These are phyloP conservation scores for Allium sativum DNA, from an alignment of 106 monocot genomes.

Conservation along the genomic window DNA sequence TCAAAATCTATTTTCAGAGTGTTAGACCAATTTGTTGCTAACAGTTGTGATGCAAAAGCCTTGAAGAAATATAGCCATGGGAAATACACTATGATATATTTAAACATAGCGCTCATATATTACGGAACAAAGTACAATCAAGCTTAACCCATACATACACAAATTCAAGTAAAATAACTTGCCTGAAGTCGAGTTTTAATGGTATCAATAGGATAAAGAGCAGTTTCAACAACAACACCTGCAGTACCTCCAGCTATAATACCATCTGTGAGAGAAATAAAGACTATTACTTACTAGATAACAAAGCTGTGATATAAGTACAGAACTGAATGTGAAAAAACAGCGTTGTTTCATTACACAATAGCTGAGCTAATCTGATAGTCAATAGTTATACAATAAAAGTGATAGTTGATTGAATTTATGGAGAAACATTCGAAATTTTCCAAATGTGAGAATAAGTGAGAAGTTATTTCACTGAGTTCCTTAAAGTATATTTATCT, in stretches of 20 bases:
- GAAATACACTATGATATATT: too few relatives aligned
- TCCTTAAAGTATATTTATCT: too few relatives aligned
- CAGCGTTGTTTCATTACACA: not conserved
- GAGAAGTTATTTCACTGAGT: not conserved
- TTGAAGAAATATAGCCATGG: too few relatives aligned
- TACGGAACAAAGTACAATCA: too few relatives aligned
- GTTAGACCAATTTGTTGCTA: too few relatives aligned
- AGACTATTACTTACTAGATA: not conserved
- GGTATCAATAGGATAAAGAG: slow-evolving; percentile 90
- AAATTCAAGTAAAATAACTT: slow-evolving; percentile 1
- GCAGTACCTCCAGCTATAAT: slow-evolving; percentile 86
- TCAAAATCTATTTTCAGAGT: too few relatives aligned
- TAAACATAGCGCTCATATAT: too few relatives aligned
- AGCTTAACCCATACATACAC: too few relatives aligned
- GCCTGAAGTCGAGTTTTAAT: slow-evolving; percentile 98
- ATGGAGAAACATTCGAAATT: not conserved
- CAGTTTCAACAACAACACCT: slow-evolving; percentile 92
- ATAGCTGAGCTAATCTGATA: not conserved
- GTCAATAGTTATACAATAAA: not conserved
- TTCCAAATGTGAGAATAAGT: not conserved
- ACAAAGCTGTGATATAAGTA: not conserved
- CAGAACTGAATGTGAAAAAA: not conserved
- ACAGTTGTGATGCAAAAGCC: too few relatives aligned
- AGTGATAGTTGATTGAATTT: not conserved
- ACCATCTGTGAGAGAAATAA: slow-evolving; percentile 47